Evolutionary conservation across 768 basidiomycete genomes (phyloP).

Genomic region (Tulasnella sp.): DNA sequence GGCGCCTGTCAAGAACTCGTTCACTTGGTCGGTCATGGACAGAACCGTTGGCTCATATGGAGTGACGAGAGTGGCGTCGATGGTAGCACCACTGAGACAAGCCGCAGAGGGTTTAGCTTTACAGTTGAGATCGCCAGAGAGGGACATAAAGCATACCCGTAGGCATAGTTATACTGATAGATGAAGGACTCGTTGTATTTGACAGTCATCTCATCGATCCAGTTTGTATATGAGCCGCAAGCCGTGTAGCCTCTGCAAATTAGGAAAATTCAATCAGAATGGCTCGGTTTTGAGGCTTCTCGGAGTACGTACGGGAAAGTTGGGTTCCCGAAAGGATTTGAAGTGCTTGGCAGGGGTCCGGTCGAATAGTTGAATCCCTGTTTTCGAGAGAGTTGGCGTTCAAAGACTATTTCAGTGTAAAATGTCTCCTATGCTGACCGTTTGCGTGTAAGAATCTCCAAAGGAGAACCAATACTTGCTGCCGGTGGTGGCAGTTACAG

Average conservation of each 20-base stretch:
- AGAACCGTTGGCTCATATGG: conserved; percentile 10
- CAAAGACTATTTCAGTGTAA: not conserved
- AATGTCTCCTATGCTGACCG: conserved; percentile 24
- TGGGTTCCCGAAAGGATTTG: conserved; percentile 12
- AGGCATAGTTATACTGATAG: conserved; percentile 56
- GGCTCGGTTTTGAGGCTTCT: not conserved
- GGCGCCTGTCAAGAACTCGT: conserved; percentile 40
- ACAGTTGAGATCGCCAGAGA: conserved; percentile 48
- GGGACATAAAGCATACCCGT: conserved; percentile 35
- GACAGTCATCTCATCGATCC: conserved; percentile 43
- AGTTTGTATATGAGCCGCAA: conserved; percentile 44
- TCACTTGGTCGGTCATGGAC: conserved; percentile 50
- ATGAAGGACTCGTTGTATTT: conserved; percentile 43
- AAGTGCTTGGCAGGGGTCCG: conserved; percentile 40
- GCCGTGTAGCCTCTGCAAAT: conserved; percentile 34
- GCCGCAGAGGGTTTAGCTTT: conserved; percentile 26
- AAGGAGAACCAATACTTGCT: conserved; percentile 37
- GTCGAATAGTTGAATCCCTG: not conserved
- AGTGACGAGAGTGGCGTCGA: conserved; percentile 8
- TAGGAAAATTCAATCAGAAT: not conserved
- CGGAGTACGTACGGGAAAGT: not conserved
- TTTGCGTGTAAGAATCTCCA: conserved; percentile 51
- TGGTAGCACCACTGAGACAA: conserved; percentile 6
- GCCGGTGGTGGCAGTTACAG: conserved; percentile 20
- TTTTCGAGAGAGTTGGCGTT: too few species aligned